phyloP scores from a whole-genome alignment of 805 yeast species.

The Nakazawaea ishiwadae region DNA sequence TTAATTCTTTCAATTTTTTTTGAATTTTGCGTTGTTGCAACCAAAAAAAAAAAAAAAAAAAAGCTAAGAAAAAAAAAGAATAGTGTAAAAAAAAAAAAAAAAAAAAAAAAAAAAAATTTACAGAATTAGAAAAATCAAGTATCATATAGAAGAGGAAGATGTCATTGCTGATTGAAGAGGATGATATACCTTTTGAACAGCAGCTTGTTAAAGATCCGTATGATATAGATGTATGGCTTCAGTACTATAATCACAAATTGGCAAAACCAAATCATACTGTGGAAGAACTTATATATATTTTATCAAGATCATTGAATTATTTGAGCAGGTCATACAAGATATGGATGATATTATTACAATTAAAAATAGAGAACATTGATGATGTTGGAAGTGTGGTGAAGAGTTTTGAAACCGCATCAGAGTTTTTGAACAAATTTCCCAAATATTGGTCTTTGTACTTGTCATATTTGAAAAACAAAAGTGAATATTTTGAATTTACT shows the following conservation, averaged over 20 bases:
- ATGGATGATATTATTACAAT: slow-evolving; percentile 48
- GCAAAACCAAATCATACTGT: slow-evolving; percentile 17
- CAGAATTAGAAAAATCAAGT: too few relatives aligned
- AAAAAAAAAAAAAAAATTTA: not conserved
- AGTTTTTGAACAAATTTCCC: slow-evolving; percentile 38
- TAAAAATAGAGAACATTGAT: slow-evolving; percentile 25
- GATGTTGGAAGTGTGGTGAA: not conserved
- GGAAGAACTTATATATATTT: slow-evolving; percentile 38
- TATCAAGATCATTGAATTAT: slow-evolving; percentile 45
- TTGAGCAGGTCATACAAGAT: slow-evolving; percentile 44
- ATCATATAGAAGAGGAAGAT: slow-evolving; percentile 4
- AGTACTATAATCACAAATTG: slow-evolving; percentile 34
- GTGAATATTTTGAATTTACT: slow-evolving; percentile 30
- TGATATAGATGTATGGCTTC: slow-evolving; percentile 38
- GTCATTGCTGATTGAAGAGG: slow-evolving; percentile 11
- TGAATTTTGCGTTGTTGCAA: slow-evolving; percentile 1
- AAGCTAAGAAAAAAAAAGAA: not conserved
- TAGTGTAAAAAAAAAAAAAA: not conserved
- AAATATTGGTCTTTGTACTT: slow-evolving; percentile 50
- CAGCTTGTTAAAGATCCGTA: slow-evolving; percentile 29
- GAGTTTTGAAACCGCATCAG: slow-evolving; percentile 44
- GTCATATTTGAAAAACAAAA: slow-evolving; percentile 32
- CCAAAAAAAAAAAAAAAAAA: not conserved
- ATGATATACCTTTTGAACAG: slow-evolving; percentile 33
- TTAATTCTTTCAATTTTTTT: slow-evolving; percentile 3